These are phyloP conservation scores for Aspergillus olivimuriae DNA, from an alignment of 495 filamentous ascomycete species.

Conservation along the genomic window DNA sequence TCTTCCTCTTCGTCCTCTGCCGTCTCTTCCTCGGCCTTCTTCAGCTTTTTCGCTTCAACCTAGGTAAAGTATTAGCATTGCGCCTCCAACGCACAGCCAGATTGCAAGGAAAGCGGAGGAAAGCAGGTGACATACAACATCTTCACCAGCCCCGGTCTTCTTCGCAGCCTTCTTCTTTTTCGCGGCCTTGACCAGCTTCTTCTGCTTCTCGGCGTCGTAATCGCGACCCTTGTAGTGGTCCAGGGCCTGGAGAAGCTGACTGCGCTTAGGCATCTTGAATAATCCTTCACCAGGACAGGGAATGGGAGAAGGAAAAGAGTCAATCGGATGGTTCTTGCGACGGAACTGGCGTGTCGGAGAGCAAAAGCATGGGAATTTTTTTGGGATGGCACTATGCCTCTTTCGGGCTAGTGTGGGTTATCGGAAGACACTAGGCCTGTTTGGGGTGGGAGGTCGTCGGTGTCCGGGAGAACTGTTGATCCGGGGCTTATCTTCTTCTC, in stretches of 20 bases:
- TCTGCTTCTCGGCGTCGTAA: conserved; percentile 61
- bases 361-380: conserved; percentile 36
- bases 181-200: conserved; percentile 48
- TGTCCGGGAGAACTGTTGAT: conserved; percentile 17
- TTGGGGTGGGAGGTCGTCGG: conserved; percentile 8
- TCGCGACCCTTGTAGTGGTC: conserved; percentile 62
- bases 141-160: conserved; percentile 24
- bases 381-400: conserved; percentile 22
- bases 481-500: conserved; percentile 10
- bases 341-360: neutral
- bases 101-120: neutral
- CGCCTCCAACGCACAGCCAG: neutral
- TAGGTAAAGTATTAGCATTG: too few species aligned
- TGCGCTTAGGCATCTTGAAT: conserved; percentile 52
- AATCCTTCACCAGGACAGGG: neutral
- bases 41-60: conserved; percentile 16
- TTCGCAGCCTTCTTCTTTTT: conserved; percentile 49
- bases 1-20: conserved; percentile 21
- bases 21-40: conserved; percentile 23
- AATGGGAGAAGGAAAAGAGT: conserved; percentile 10
- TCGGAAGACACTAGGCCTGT: conserved; percentile 15
- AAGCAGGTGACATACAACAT: conserved; percentile 13
- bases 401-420: conserved; percentile 22
- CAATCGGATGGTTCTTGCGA: too few species aligned
- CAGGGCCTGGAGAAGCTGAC: conserved; percentile 60